Evolutionary conservation across 2,329 filamentous ascomycete species (phyloP), one percentile per base, ranked within the genome.

Genomic region (Neofusicoccum parvum): DNA sequence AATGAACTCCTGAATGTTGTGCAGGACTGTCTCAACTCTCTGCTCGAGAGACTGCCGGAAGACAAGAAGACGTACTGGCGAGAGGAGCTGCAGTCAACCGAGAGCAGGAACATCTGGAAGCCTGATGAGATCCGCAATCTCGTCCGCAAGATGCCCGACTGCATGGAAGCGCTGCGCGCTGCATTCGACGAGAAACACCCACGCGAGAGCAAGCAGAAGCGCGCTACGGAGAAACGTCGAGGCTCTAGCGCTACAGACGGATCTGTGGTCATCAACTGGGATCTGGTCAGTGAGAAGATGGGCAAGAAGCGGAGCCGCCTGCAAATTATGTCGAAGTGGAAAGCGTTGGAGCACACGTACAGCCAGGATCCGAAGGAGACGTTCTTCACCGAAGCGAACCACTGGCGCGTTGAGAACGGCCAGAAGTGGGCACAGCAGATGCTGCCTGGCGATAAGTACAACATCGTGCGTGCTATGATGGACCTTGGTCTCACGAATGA

Each of bases 321-420:
- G 27, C 89, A 92, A 73, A 92, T 90, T 72, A 81, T 84, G 32
- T 82, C 82, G 32, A 92, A 93, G 72, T 92, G 89, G 88, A 86
- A 85, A 32, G 59, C 50, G 5, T 12, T 65, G 11, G 49, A 59
- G 45, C 39, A 53, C 39, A 53, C 41, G 34, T 62, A 53, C 34
- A 60, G 41, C 12, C 49, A 53, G 36, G 46, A 65, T 10, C 62
- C 46, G 9, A 48, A 56, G n/a, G 51, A 66, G 41, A 48, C 49
- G 20, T 64, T 58, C 23, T 66, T 58, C 53, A 36, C 51, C 14
- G 65, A 67, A 7, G 46, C 68, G 49, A 65, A 65, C 68, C 15
- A 69, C 56, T 63, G 68, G 69, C 63, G 67, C 67, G 67, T 66
- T 32, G 68, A 67, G 67, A 56, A 56, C 9, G 70, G 71, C 2